A percentile compares a stretch with the other conserved stretches of the same genome.
Evolutionary conservation across 129 eudicot genomes (phyloP).

Genomic region (Lonicera japonica): DNA sequence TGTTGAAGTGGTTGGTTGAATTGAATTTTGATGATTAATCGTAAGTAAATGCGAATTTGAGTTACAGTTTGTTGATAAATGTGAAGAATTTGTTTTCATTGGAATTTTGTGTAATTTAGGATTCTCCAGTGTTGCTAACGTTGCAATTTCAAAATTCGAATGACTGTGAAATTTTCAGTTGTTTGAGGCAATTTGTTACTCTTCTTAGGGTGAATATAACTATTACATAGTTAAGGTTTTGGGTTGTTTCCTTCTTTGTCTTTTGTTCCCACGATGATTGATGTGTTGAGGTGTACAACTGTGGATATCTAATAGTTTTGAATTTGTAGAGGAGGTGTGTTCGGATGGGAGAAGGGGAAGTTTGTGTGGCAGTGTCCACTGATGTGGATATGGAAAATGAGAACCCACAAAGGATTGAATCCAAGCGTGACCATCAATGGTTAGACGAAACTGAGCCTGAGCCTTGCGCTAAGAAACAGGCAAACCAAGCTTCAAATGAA

Average conservation of each 20-base stretch:
- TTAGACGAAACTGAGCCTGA: conserved; percentile 30
- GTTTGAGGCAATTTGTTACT: neutral
- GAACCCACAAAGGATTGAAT: conserved; percentile 21
- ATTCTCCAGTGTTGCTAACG: neutral
- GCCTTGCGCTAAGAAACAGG: conserved; percentile 39
- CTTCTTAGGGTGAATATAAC: neutral
- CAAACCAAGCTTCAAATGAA: conserved; percentile 28
- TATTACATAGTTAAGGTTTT: neutral
- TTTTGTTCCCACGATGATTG: neutral
- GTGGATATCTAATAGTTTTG: conserved; percentile 11
- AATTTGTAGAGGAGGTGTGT: conserved; percentile 17
- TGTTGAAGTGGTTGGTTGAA: too few species aligned
- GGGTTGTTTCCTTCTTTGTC: conserved; percentile 5
- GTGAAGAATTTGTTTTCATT: too few species aligned
- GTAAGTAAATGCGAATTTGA: too few species aligned
- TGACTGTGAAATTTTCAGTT: neutral
- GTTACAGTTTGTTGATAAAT: too few species aligned
- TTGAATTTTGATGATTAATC: too few species aligned
- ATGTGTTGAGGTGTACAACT: conserved; percentile 6
- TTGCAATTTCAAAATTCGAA: neutral
- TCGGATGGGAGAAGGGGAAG: conserved; percentile 59
- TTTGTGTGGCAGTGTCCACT: conserved; percentile 30
- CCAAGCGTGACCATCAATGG: conserved; percentile 40
- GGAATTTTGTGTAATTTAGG: neutral
- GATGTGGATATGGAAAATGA: conserved; percentile 31